Base-by-base conservation (phyloP, 768 basidiomycete genomes). In the Tulasnella sp. region DNA sequence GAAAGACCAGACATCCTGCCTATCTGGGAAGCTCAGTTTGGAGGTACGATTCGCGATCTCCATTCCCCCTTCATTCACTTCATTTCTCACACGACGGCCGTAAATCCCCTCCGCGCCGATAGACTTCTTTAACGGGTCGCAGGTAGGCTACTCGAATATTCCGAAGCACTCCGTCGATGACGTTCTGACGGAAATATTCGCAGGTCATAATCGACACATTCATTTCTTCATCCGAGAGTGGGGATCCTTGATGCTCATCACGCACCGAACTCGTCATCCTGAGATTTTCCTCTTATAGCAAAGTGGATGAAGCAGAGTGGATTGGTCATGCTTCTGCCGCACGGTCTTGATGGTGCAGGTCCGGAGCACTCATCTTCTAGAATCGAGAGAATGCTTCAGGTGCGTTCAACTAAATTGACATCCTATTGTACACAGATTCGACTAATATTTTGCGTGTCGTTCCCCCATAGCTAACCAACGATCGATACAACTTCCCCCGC, bases 271-370 rank as follows among this genome's bases (percentile, higher is more conserved):
- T 45, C 9, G 42, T 19, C 45, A 31, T 54, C 31, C 17, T 42
- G n/a, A 39, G 36, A 52, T 22, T 45, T 36, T 34, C 22, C 64
- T 67, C 77, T 39, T 77, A 45, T 78, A 94, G 93, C 94, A 3
- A 97, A 97, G 85, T 97, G 96, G 96, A 83, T 93, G 68, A 93
- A 90, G 81, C 95, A 97, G 83, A 96, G 93, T 79, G 95, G 92
- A 0, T 87, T 97, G 29, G 91, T 94, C 4, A 83, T 97, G 76
- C 87, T 94, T 67, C 86, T 97, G 0, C 95, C 95, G 34, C 95
- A 97, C 78, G 95, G 96, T 19, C 85, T 94, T 19, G 94, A 97
- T 79, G 95, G 95, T 37, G 94, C 95, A 19, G 95, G 96, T 1
- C 95, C 95, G 0, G 95, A 97, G 81, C 95, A 97, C 81, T 97